Conservation (phyloP, 306 rosid genomes). For the Sicyos baderoa region DNA sequence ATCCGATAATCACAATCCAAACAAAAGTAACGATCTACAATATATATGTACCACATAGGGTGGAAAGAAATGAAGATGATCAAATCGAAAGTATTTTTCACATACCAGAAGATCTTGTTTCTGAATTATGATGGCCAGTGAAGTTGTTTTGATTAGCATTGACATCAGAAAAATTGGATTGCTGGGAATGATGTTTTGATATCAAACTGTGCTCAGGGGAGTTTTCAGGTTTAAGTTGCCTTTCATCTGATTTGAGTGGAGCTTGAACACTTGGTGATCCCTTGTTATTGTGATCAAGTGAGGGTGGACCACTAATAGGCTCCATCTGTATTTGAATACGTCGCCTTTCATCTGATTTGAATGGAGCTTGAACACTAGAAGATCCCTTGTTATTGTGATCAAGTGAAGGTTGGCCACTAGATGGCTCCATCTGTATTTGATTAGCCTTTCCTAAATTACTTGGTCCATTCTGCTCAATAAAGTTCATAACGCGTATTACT, state of each 20-base stretch:
- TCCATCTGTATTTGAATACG: constrained; percentile 23
- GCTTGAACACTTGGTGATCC: constrained; percentile 34
- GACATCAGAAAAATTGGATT: constrained; percentile 26
- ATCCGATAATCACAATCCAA: constrained; percentile 6
- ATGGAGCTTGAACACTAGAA: constrained; percentile 33
- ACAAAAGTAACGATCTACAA: background rate
- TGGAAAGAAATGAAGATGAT: background rate
- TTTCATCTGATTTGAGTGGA: constrained; percentile 32
- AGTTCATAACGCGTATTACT: background rate
- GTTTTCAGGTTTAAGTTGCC: constrained; percentile 25
- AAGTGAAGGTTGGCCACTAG: constrained; percentile 37
- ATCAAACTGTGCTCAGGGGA: constrained; percentile 32
- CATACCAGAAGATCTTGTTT: constrained; percentile 51
- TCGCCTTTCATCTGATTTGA: constrained; percentile 31
- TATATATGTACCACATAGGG: background rate
- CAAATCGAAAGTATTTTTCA: constrained; percentile 14
- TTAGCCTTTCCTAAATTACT: constrained; percentile 39
- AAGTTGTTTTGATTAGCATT: constrained; percentile 26
- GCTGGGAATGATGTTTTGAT: constrained; percentile 21
- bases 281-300: constrained; percentile 37
- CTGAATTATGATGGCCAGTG: constrained; percentile 31
- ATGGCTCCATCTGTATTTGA: constrained; percentile 40
- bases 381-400: constrained; percentile 38
- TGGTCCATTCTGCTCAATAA: constrained; percentile 58
- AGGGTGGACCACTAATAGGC: constrained; percentile 39